Percentiles rank a stretch among this genome's conserved stretches.
phyloP scores from a whole-genome alignment of 768 basidiomycete genomes.

The Naematelia aurantialba region DNA sequence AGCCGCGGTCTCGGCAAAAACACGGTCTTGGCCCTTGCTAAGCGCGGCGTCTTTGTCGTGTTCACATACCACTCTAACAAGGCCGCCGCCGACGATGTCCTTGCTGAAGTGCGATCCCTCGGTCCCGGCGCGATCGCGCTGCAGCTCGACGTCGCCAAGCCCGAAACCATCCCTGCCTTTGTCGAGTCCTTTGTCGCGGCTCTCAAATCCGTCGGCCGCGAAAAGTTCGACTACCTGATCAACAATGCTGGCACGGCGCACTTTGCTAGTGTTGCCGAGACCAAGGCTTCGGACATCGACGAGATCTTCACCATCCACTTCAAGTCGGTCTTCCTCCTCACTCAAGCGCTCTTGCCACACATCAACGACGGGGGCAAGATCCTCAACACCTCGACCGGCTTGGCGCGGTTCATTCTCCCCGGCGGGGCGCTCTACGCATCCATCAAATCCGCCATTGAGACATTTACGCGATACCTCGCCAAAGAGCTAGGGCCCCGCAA shows the following conservation, averaged over 20 bases:
- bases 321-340: conserved; percentile 9
- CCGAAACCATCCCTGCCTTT: conserved; percentile 1
- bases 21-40: conserved; percentile 7
- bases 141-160: conserved; percentile 9
- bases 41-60: conserved; percentile 1
- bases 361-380: conserved; percentile 9
- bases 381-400: conserved; percentile 6
- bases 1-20: conserved; percentile 6
- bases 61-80: conserved; percentile 9
- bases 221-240: conserved; percentile 5
- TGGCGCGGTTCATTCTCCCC: background rate
- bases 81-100: background rate
- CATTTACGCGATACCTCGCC: conserved; percentile 3
- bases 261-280: background rate
- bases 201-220: background rate
- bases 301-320: conserved; percentile 4
- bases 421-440: background rate
- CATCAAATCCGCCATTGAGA: conserved; percentile 7
- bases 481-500: conserved; percentile 6
- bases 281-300: conserved; percentile 1
- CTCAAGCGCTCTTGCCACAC: background rate
- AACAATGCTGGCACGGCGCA: background rate
- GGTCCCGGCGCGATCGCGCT: conserved; percentile 1
- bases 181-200: background rate
- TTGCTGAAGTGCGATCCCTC: conserved; percentile 1